Evolutionary conservation across 1,284 basidiomycete species (phyloP).

Genomic region (Naganishia liquefaciens): DNA sequence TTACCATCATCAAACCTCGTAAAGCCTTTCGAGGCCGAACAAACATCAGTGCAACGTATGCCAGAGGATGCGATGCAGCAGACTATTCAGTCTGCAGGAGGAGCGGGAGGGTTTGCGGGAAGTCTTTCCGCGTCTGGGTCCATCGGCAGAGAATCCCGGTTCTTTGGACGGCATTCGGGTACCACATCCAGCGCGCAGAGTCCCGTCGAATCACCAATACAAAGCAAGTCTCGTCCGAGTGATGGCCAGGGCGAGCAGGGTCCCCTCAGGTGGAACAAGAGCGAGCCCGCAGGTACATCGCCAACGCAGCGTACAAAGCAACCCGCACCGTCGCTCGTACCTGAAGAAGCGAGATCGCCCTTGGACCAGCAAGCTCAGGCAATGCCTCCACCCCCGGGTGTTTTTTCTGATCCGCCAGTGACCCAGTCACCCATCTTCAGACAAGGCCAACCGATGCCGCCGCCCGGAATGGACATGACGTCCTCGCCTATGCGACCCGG

Average conservation of each 20-base stretch:
- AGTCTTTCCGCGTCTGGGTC: neutral
- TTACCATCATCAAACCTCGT: no score
- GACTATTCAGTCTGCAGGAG: neutral
- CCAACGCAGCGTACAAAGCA: constrained; percentile 1
- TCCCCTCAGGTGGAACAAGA: neutral
- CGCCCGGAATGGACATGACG: constrained; percentile 2
- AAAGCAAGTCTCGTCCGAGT: neutral
- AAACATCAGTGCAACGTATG: no score
- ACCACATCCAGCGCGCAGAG: constrained; percentile 12
- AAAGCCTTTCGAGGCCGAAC: no score
- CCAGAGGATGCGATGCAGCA: neutral
- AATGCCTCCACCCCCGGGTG: neutral
- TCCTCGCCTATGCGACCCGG: neutral
- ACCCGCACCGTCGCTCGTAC: neutral
- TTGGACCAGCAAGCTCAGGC: neutral
- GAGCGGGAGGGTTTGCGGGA: no score
- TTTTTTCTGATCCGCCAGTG: neutral
- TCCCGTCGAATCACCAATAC: constrained; percentile 12
- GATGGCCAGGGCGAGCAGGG: neutral
- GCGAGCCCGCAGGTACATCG: neutral
- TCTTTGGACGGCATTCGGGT: constrained; percentile 9
- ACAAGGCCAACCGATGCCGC: constrained; percentile 1
- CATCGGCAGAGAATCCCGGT: constrained; percentile 5
- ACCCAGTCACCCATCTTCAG: neutral
- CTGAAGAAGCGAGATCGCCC: neutral